phyloP scores from a whole-genome alignment of 2,329 filamentous ascomycete genomes.

The Aspergillus piperis region DNA sequence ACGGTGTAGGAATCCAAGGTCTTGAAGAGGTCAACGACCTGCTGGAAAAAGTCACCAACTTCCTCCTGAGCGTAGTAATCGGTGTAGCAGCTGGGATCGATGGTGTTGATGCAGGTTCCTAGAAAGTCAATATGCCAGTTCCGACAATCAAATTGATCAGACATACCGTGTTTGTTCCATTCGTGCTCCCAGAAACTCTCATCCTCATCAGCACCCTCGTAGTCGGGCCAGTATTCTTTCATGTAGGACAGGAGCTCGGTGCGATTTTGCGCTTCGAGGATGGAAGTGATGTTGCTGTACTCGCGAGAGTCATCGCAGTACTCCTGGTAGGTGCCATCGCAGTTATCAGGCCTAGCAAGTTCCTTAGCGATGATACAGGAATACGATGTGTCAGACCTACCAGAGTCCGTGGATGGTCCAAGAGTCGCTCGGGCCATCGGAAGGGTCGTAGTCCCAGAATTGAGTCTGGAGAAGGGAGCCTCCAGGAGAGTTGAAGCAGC shows the following conservation, averaged over 20 bases:
- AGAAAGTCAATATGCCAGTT: no score
- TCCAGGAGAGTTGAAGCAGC: constrained; percentile 62
- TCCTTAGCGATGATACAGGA: background rate
- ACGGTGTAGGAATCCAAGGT: constrained; percentile 56
- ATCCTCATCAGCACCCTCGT: constrained; percentile 56
- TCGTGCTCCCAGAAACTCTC: constrained; percentile 69
- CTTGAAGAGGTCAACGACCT: constrained; percentile 58
- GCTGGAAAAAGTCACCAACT: constrained; percentile 60
- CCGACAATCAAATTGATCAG: no score
- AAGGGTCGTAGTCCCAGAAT: constrained; percentile 61
- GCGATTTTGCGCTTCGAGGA: constrained; percentile 53
- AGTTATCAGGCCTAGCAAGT: constrained; percentile 49
- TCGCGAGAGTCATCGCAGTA: constrained; percentile 57
- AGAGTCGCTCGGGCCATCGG: constrained; percentile 55
- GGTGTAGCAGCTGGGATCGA: constrained; percentile 65
- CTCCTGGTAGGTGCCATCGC: constrained; percentile 59
- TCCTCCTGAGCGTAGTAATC: constrained; percentile 57
- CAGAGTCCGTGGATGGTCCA: constrained; percentile 63
- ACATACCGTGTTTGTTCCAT: constrained; percentile 66
- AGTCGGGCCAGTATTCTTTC: constrained; percentile 62
- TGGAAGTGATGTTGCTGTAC: constrained; percentile 60
- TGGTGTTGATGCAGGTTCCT: constrained; percentile 69
- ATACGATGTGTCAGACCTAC: constrained; percentile 33
- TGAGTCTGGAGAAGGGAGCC: constrained; percentile 60
- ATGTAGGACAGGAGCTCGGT: constrained; percentile 58